phyloP scores from a whole-genome alignment of 305 asterid species.

The Fraxinus paxiana region DNA sequence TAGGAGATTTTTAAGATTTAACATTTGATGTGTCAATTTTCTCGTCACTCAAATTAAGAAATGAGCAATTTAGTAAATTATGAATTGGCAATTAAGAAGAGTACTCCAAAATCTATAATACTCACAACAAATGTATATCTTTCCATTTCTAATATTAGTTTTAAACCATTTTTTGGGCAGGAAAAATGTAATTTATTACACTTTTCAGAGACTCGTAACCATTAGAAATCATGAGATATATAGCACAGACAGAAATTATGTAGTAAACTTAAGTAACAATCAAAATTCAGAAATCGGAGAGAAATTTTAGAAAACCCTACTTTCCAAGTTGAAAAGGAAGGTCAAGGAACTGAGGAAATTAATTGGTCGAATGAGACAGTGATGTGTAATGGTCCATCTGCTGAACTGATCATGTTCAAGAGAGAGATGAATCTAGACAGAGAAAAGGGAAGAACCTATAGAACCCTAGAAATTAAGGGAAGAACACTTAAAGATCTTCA shows the following conservation, averaged over 20 bases:
- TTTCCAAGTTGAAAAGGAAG: neutral
- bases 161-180: neutral
- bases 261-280: neutral
- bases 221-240: neutral
- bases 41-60: neutral
- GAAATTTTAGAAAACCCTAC: neutral
- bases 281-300: neutral
- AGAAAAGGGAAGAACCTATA: neutral
- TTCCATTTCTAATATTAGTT: neutral
- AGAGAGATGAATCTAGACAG: neutral
- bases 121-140: neutral
- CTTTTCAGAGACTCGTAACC: neutral
- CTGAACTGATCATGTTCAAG: neutral
- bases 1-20: neutral
- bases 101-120: neutral
- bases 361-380: slow-evolving; percentile 19
- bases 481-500: neutral
- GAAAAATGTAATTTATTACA: neutral
- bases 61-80: neutral
- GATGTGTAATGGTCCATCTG: slow-evolving; percentile 16
- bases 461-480: neutral
- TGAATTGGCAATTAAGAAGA: neutral
- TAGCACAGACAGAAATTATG: neutral
- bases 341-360: neutral
- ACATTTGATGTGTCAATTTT: neutral